These are phyloP conservation scores for Entomortierella chlamydospora DNA, from an alignment of 192 early-diverging fungal species.

Conservation along the genomic window DNA sequence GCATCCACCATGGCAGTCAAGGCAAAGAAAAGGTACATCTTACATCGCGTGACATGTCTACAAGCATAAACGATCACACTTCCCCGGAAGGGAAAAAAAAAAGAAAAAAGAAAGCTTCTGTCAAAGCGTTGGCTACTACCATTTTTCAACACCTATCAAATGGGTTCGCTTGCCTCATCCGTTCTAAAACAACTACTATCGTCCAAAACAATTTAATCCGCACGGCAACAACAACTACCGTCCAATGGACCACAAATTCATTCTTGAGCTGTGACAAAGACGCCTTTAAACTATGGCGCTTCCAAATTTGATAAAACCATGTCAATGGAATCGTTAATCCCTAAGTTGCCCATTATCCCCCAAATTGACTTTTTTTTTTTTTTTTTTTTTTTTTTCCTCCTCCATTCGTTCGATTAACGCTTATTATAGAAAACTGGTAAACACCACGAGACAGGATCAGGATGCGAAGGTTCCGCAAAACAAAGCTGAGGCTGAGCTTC, in stretches of 20 bases:
- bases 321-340: too few relatives aligned
- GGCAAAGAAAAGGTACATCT: constrained; percentile 39
- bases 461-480: not conserved
- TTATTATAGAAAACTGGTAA: constrained; percentile 21
- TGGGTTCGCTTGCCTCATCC: not conserved
- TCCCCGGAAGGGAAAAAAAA: too few relatives aligned
- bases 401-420: not conserved
- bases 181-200: not conserved
- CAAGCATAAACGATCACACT: too few relatives aligned
- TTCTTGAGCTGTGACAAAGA: not conserved
- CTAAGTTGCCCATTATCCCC: too few relatives aligned
- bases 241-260: not conserved
- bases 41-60: constrained; percentile 5
- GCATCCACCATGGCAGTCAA: constrained; percentile 27
- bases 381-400: constrained; percentile 9
- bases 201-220: constrained; percentile 7
- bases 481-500: constrained; percentile 23
- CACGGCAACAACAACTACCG: not conserved
- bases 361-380: not conserved
- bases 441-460: not conserved
- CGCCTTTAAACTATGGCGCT: too few relatives aligned
- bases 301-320: not conserved
- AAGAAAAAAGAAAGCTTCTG: too few relatives aligned
- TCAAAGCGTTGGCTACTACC: not conserved
- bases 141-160: not conserved